Evolutionary conservation across 2,329 filamentous ascomycete genomes (phyloP), one percentile per base, ranked within the genome.

Genomic region (Pseudogymnoascus destructans): DNA sequence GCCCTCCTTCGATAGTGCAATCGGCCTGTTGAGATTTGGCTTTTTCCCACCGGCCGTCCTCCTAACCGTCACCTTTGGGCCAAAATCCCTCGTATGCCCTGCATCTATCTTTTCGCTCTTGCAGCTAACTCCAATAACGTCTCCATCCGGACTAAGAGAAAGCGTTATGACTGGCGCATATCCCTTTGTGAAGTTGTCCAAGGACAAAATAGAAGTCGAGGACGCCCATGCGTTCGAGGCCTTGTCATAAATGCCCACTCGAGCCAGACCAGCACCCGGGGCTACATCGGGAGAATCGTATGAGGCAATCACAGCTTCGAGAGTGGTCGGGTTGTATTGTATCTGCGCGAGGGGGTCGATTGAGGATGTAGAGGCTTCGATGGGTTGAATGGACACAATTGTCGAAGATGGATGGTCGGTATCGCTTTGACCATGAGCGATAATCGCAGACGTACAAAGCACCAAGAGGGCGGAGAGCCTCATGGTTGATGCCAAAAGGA

Each of bases 71-170:
- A 78, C 79, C 72, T 80, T 75, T 46, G 82, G 81, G 0, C 80
- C 81, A 71, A 85, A 85, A 67, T 85, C 81, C 62, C 82, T 74
- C 64, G 82, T 85, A 64, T 79, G 75, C 1, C 82, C 82, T 9
- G 82, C 82, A 67, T 85, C 82, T 59, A 85, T 79, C 63, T 68
- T 68, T 17, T 81, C 76, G n/a, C 81, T 80, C 67, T 77, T 77
- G 52, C 77, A 68, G 32, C 74, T 73, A 11, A 76, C 79, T 23
- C 80, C 77, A 55, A 81, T 65, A 1, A 80, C 70, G 6, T 70
- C 69, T 6, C 74, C 76, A 23, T 62, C 63, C 19, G 66, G 67
- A 62, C 78, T 76, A 35, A 84, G 71, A 2, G 74, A 75, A 10
- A 85, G 67, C 23, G 80, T 65, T 56, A 86, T 69, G 57, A 77